Evolutionary conservation across 805 yeast species (phyloP).

Genomic region (Ogataea nakhonphanomensis): DNA sequence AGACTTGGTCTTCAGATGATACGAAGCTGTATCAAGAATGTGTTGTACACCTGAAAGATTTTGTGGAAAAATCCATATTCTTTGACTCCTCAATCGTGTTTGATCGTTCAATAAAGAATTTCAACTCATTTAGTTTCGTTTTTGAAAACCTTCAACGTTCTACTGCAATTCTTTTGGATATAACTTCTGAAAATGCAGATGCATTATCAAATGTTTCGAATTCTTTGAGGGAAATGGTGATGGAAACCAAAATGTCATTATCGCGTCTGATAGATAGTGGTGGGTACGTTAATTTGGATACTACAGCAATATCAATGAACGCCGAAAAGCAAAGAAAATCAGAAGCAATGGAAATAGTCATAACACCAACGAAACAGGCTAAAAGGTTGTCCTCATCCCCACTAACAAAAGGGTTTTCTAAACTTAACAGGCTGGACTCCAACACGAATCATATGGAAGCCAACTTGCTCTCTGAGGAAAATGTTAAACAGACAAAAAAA

Average conservation of each 20-base stretch:
- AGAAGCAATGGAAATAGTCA: not conserved
- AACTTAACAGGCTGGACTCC: conserved; percentile 16
- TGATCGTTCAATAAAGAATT: conserved; percentile 42
- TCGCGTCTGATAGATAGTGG: conserved; percentile 16
- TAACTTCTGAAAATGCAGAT: conserved; percentile 17
- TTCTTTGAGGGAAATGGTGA: conserved; percentile 15
- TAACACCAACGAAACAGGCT: conserved; percentile 5
- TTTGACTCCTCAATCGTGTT: conserved; percentile 52
- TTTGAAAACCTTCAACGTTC: conserved; percentile 13
- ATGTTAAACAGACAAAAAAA: conserved; percentile 33
- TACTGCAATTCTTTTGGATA: conserved; percentile 15
- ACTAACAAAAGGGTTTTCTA: conserved; percentile 17
- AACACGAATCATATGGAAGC: conserved; percentile 3
- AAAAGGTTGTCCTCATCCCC: conserved; percentile 28
- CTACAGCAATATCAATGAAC: conserved; percentile 2
- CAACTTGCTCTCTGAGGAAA: conserved; percentile 8
- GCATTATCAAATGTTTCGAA: conserved; percentile 8
- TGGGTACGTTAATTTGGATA: conserved; percentile 12
- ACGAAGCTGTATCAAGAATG: conserved; percentile 39
- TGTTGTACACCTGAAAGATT: conserved; percentile 42
- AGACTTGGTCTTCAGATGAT: conserved; percentile 52
- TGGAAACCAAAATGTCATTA: conserved; percentile 12
- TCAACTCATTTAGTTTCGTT: conserved; percentile 13
- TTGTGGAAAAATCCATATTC: conserved; percentile 51
- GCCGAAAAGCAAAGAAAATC: conserved; percentile 2